These are phyloP conservation scores for Posidonia australis DNA, from an alignment of 106 monocot genomes.

Conservation along the genomic window DNA sequence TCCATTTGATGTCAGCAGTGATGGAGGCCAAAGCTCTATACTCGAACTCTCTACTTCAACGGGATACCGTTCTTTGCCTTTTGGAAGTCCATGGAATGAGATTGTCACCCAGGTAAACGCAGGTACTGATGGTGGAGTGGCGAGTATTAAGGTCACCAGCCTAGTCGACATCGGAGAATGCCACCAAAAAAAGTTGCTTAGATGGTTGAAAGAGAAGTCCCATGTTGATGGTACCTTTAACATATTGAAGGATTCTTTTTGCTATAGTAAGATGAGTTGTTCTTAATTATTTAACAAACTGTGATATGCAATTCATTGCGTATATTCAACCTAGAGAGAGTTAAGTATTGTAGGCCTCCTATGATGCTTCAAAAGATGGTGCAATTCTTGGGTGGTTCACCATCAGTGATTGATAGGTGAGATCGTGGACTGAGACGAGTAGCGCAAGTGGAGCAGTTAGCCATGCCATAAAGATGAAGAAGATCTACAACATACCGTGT, in stretches of 20 bases:
- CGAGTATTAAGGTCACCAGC: background rate
- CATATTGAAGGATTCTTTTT: background rate
- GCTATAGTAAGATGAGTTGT: background rate
- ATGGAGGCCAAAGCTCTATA: too few relatives aligned
- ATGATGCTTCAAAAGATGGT: too few relatives aligned
- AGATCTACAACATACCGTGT: background rate
- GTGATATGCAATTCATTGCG: background rate
- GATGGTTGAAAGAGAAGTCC: background rate
- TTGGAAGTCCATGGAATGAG: constrained; percentile 7
- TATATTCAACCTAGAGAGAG: background rate
- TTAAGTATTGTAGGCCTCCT: too few relatives aligned
- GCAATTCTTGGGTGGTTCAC: too few relatives aligned
- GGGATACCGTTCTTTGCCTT: background rate
- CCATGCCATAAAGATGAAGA: too few relatives aligned
- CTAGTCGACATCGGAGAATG: background rate
- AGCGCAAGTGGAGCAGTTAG: too few relatives aligned
- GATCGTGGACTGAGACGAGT: too few relatives aligned
- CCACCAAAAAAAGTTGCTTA: background rate
- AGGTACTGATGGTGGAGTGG: background rate
- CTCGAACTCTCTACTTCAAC: background rate
- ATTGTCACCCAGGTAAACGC: constrained; percentile 4
- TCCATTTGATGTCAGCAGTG: too few relatives aligned
- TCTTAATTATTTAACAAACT: background rate
- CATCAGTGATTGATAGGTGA: too few relatives aligned
- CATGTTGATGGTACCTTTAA: background rate